These are phyloP conservation scores for Dactylellina sp. DNA, from an alignment of 2,329 filamentous ascomycete species.

Conservation along the genomic window DNA sequence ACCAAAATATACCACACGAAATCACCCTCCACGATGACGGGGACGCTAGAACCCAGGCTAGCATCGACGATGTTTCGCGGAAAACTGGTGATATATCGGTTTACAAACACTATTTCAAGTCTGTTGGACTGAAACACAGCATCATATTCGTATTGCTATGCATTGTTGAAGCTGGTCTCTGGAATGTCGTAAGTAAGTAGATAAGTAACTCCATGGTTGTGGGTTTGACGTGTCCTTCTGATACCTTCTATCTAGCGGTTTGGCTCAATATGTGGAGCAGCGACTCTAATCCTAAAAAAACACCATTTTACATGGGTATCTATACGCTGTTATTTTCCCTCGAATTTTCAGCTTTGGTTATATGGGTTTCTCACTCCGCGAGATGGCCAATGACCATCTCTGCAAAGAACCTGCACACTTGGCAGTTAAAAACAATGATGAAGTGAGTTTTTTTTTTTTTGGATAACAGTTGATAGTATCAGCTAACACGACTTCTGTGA, in stretches of 20 bases:
- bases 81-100: conserved; percentile 47
- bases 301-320: conserved; percentile 49
- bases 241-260: conserved; percentile 33
- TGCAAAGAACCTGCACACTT: conserved; percentile 36
- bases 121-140: conserved; percentile 27
- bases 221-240: background rate
- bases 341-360: conserved; percentile 1
- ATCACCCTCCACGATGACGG: conserved; percentile 20
- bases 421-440: conserved; percentile 54
- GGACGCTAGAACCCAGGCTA: conserved; percentile 17
- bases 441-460: conserved; percentile 22
- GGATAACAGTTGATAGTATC: conserved; percentile 20
- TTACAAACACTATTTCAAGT: conserved; percentile 50
- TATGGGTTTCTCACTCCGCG: conserved; percentile 31
- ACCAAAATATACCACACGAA: conserved; percentile 38
- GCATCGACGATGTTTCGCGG: conserved; percentile 40
- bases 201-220: background rate
- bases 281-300: conserved; percentile 39
- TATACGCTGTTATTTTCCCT: conserved; percentile 35
- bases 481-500: background rate
- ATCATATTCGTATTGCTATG: conserved; percentile 24
- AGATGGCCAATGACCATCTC: conserved; percentile 41
- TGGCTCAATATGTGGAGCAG: conserved; percentile 54
- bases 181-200: conserved; percentile 26
- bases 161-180: conserved; percentile 18